These are phyloP conservation scores for Acanthamoeba sp. DNA, from an alignment of 208 protist species.

Conservation along the genomic window DNA sequence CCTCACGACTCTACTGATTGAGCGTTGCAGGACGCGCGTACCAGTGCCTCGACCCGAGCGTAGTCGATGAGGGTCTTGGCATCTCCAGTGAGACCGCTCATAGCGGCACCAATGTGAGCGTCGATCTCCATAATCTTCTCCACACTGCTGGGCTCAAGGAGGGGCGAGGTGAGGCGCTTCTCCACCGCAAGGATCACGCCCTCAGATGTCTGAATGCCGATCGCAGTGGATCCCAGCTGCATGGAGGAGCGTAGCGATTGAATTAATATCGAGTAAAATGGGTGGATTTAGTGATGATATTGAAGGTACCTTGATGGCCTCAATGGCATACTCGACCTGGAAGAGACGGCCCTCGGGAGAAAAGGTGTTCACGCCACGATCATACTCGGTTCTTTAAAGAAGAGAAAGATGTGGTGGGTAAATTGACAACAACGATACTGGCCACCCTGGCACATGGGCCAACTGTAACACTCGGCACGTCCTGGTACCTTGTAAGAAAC, in stretches of 20 bases:
- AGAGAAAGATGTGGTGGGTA: neutral
- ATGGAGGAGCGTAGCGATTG: constrained; percentile 83
- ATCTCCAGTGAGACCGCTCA: constrained; percentile 97
- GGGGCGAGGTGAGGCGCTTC: constrained; percentile 98
- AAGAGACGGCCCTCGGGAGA: constrained; percentile 99
- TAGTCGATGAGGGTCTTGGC: constrained; percentile 98
- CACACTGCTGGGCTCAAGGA: constrained; percentile 97
- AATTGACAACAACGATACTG: neutral
- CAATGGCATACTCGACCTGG: constrained; percentile 97
- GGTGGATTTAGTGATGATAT: neutral
- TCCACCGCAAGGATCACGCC: constrained; percentile 99
- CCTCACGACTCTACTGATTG: too few relatives aligned
- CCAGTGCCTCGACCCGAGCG: constrained; percentile 97
- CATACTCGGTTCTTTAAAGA: constrained; percentile 93
- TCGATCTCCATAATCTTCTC: constrained; percentile 99
- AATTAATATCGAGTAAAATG: constrained; percentile 20
- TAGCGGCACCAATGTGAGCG: constrained; percentile 93
- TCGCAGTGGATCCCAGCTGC: constrained; percentile 94
- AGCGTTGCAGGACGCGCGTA: constrained; percentile 35
- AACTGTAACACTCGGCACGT: too few relatives aligned
- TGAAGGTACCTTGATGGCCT: constrained; percentile 93
- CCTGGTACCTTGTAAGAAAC: constrained; percentile 14
- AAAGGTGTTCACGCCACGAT: constrained; percentile 99
- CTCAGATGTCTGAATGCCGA: constrained; percentile 97
- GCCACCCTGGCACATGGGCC: too few relatives aligned